These are phyloP conservation scores for Candida oleophila DNA, from an alignment of 805 yeast genomes.

Conservation along the genomic window DNA sequence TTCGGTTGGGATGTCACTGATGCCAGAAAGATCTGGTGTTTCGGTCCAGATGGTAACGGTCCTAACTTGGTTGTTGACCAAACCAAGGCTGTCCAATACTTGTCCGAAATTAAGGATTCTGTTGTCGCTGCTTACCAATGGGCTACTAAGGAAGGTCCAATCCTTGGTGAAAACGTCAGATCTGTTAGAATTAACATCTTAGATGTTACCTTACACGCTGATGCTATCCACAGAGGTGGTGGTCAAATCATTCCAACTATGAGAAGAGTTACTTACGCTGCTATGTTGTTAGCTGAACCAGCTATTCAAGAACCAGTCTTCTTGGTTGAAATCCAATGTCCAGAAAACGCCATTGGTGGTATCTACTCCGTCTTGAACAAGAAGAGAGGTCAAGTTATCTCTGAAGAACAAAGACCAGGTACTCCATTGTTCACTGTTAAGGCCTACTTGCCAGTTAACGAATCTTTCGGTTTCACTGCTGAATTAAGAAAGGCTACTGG, in stretches of 20 bases:
- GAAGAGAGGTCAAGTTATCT: constrained; percentile 99
- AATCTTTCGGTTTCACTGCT: constrained; percentile 99
- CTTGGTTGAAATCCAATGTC: constrained; percentile 99
- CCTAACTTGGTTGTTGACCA: constrained; percentile 98
- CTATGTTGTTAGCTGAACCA: constrained; percentile 97
- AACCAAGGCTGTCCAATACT: constrained; percentile 99
- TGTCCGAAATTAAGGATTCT: constrained; percentile 98
- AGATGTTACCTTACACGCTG: constrained; percentile 99
- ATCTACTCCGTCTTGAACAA: constrained; percentile 98
- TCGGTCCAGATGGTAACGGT: constrained; percentile 99
- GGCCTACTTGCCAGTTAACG: constrained; percentile 99
- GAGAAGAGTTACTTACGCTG: constrained; percentile 99
- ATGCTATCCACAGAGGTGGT: constrained; percentile 99
- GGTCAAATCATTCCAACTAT: constrained; percentile 99
- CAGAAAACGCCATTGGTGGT: constrained; percentile 99
- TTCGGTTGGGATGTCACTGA: constrained; percentile 99
- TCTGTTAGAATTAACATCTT: constrained; percentile 95
- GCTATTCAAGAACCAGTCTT: constrained; percentile 99
- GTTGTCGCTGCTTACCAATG: constrained; percentile 99
- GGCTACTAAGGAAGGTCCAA: constrained; percentile 99
- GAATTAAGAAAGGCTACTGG: constrained; percentile 99
- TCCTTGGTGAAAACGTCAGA: constrained; percentile 95
- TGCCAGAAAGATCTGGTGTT: constrained; percentile 99
- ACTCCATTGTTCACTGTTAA: constrained; percentile 99
- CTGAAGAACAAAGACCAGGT: constrained; percentile 99